Base-by-base conservation (phyloP, 2,329 filamentous ascomycete genomes). In the Microcera coccophila region DNA sequence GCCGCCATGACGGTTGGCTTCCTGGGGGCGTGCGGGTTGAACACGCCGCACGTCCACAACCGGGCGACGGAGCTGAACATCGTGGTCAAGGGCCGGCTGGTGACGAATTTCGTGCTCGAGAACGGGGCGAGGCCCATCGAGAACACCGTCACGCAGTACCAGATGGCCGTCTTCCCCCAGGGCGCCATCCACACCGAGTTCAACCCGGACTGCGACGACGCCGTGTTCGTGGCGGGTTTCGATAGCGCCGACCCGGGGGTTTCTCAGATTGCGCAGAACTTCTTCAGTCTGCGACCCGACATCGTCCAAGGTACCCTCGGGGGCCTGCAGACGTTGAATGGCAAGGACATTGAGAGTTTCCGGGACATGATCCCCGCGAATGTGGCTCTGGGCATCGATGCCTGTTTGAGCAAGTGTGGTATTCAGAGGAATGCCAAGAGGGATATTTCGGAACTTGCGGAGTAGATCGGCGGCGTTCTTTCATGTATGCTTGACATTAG, bases 141-240 rank as follows among this genome's bases (percentile, higher is more conserved):
- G 38, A 69, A 67, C 50, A 65, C 61, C 28, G 55, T 74, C 39
- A 53, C 57, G 3, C 59, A 57, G 4, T 68, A 62, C 45, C 66
- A 73, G 47, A 73, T 74, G 66, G 62, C 68, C 11, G 66, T 74
- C 9, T 75, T 77, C 55, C 73, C 72, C 2, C 65, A 72, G 49
- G 75, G 74, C 4, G 65, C 68, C 3, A 62, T 75, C 9, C 74
- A 78, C 51, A 68, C 69, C 2, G 70, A 76, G 48, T 75, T 71
- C 57, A 78, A 78, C 57, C 72, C 73, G 3, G 66, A 71, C 44
- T 76, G 75, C 54, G 62, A 66, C 31, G 62, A 68, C 15, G 64
- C 73, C 16, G 65, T 71, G 5, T 76, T 76, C 50, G 68, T 76
- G 5, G 73, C 73, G 5, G 66, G 63, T 4, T 76, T 76, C 55